Percentiles rank a stretch among this genome's conserved stretches.
Evolutionary conservation across 2,329 filamentous ascomycete species (phyloP).

Genomic region (Claviceps sp.): DNA sequence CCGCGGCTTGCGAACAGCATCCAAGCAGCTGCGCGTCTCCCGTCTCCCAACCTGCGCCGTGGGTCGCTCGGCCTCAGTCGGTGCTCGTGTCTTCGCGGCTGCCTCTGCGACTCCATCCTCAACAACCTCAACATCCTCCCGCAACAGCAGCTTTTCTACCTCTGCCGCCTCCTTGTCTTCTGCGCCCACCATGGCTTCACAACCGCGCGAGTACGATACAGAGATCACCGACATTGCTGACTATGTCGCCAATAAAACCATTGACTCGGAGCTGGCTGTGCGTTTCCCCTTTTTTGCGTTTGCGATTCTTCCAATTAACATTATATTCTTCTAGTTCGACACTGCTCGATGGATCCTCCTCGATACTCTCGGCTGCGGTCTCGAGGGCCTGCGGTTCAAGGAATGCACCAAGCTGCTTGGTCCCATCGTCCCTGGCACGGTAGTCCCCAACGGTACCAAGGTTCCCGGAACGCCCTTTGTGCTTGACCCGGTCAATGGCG

Average conservation of each 20-base stretch:
- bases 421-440: slow-evolving; percentile 77
- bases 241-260: slow-evolving; percentile 86
- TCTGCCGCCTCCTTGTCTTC: slow-evolving; percentile 32
- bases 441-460: slow-evolving; percentile 81
- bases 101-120: slow-evolving; percentile 11
- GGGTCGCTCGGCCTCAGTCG: slow-evolving; percentile 12
- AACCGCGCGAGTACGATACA: slow-evolving; percentile 60
- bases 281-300: slow-evolving; percentile 23
- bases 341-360: slow-evolving; percentile 94
- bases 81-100: slow-evolving; percentile 18
- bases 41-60: slow-evolving; percentile 11
- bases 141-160: slow-evolving; percentile 33
- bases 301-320: background rate
- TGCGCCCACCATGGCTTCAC: slow-evolving; percentile 36
- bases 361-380: slow-evolving; percentile 90
- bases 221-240: slow-evolving; percentile 91
- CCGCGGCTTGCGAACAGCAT: slow-evolving; percentile 40
- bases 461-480: slow-evolving; percentile 88
- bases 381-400: slow-evolving; percentile 89
- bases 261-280: slow-evolving; percentile 87
- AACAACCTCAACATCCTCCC: slow-evolving; percentile 6
- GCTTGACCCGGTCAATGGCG: slow-evolving; percentile 87
- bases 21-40: slow-evolving; percentile 38
- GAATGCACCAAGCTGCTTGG: slow-evolving; percentile 93
- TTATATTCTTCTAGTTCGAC: slow-evolving; percentile 51